These are phyloP conservation scores for Bruguiera sexangula DNA, from an alignment of 345 rosid species.

Conservation along the genomic window DNA sequence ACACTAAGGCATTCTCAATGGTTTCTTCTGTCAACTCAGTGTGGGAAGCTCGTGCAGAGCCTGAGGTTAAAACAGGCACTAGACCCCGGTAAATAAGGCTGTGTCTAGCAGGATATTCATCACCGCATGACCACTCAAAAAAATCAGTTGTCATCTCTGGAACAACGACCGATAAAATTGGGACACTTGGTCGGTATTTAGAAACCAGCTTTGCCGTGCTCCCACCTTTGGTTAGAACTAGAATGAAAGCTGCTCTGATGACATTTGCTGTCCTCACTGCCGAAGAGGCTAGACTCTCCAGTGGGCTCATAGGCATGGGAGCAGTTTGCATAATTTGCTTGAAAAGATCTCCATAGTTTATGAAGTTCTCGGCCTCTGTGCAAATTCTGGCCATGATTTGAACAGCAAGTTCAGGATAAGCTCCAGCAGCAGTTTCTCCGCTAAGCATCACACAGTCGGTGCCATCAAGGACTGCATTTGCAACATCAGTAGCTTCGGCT, in stretches of 20 bases:
- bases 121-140: conserved; percentile 34
- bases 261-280: conserved; percentile 37
- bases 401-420: conserved; percentile 39
- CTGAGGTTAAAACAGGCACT: conserved; percentile 26
- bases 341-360: conserved; percentile 27
- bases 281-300: conserved; percentile 39
- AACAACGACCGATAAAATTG: conserved; percentile 34
- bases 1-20: conserved; percentile 16
- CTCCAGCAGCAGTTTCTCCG: conserved; percentile 43
- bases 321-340: conserved; percentile 27
- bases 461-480: conserved; percentile 40
- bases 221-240: conserved; percentile 38
- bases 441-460: conserved; percentile 40
- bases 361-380: conserved; percentile 30
- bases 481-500: conserved; percentile 42
- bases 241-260: conserved; percentile 27
- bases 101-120: conserved; percentile 37
- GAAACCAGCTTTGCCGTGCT: conserved; percentile 36
- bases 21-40: conserved; percentile 27
- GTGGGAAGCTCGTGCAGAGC: conserved; percentile 14
- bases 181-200: conserved; percentile 31
- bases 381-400: conserved; percentile 38
- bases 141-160: conserved; percentile 25
- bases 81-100: conserved; percentile 33
- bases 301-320: conserved; percentile 38